Conservation (phyloP, 106 monocot genomes). For the Dioscorea dumetorum region DNA sequence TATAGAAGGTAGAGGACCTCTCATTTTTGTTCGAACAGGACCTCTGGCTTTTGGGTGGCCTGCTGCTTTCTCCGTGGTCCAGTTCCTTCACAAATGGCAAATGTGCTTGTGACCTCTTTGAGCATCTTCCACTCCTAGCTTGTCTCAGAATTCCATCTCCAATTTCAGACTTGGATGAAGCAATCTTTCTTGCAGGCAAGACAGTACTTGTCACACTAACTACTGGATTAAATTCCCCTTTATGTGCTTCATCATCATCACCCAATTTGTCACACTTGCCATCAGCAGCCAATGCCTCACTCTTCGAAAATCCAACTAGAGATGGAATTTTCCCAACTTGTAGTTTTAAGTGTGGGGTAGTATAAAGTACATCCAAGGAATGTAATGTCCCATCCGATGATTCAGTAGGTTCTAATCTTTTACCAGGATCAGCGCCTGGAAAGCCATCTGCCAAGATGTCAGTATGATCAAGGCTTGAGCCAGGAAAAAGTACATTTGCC, state of each 20-base stretch:
- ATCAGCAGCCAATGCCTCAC: constrained; percentile 62
- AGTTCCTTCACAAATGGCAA: constrained; percentile 43
- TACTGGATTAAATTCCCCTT: constrained; percentile 24
- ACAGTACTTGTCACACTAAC: constrained; percentile 24
- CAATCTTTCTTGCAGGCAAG: constrained; percentile 58
- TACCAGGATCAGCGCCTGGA: constrained; percentile 28
- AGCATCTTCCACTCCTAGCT: constrained; percentile 66
- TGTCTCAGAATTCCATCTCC: constrained; percentile 76
- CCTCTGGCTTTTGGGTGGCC: constrained; percentile 57
- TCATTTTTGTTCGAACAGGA: constrained; percentile 54
- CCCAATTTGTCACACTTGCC: constrained; percentile 42
- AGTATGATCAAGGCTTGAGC: constrained; percentile 65
- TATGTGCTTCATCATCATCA: constrained; percentile 55
- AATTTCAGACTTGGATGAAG: constrained; percentile 52
- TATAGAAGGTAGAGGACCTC: constrained; percentile 33
- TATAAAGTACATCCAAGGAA: constrained; percentile 18
- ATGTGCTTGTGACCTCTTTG: constrained; percentile 34
- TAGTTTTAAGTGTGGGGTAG: constrained; percentile 25
- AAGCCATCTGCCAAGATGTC: constrained; percentile 37
- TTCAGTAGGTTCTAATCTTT: constrained; percentile 30
- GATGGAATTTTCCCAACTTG: constrained; percentile 44
- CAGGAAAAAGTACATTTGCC: constrained; percentile 77
- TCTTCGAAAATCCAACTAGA: constrained; percentile 56
- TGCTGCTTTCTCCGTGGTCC: constrained; percentile 34
- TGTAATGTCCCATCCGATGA: constrained; percentile 10